Evolutionary conservation across 2,329 filamentous ascomycete species (phyloP), one percentile per base, ranked within the genome.

Genomic region (Curvularia eragrostidis): DNA sequence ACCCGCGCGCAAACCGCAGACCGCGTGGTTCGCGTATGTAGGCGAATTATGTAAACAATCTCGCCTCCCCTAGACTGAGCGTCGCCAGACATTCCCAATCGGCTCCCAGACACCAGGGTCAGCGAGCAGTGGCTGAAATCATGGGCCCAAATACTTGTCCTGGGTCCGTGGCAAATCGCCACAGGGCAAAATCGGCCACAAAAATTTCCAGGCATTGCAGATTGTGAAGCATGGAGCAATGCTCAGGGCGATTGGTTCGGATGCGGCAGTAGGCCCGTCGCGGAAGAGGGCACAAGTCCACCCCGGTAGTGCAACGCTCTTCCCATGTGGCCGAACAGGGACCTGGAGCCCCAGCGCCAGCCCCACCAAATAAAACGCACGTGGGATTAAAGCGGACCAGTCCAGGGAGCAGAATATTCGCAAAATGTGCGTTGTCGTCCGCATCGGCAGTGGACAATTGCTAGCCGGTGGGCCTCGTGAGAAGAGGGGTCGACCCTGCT

Each of bases 401-500:
- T 7, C 19, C 52, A 48, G 13, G 52, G 43, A 43, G 15, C n/a
- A 36, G 9, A 19, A 46, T 47, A 30, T 18, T 13, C 30, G n/a
- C 26, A 32, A 5, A 46, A 52, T 32, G 36, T 9, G n/a, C 43
- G n/a, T n/a, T 46, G 19, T 26, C 26, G n/a, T 44, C 32, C 46
- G 42, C 39, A 38, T 57, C 18, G 28, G 36, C 50, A 53, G 42
- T 32, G 39, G 54, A 21, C 21, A 50, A 28, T 38, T 28, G 30
- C 26, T 23, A 43, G 4, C 38, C 51, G 58, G 54, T 41, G 52
- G 30, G 44, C 21, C 38, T 39, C n/a, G n/a, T n/a, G 48, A 34
- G n/a, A 13, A 43, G 58, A 44, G 38, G 38, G 60, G 60, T 59
- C 36, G 42, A 43, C 59, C 36, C 28, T 43, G 38, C 21, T 36